Evolutionary conservation across 2,329 filamentous ascomycete species (phyloP).

Genomic region (Alternaria hordeiaustralica): DNA sequence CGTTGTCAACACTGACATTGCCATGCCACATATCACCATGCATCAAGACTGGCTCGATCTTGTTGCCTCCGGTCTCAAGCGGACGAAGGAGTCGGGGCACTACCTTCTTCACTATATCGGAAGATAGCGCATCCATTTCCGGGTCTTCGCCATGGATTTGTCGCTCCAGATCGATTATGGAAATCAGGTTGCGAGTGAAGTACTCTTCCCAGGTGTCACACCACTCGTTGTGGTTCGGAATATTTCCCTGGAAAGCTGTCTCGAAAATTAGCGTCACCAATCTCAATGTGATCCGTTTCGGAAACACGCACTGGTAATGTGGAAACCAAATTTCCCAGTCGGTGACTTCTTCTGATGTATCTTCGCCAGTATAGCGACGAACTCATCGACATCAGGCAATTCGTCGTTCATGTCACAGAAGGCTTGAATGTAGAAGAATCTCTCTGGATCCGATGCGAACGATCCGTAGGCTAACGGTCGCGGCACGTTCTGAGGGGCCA

Average conservation of each 20-base stretch:
- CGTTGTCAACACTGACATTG: neutral
- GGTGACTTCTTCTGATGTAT: too few species aligned
- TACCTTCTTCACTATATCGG: fast-evolving
- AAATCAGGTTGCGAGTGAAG: neutral
- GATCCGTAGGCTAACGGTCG: too few species aligned
- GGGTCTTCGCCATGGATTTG: neutral
- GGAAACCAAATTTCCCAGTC: neutral
- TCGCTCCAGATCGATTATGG: neutral
- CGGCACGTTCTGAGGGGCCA: too few species aligned
- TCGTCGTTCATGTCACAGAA: too few species aligned
- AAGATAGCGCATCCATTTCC: neutral
- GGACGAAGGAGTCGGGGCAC: neutral
- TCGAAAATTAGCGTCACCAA: too few species aligned
- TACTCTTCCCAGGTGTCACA: neutral
- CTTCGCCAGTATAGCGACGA: too few species aligned
- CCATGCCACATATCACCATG: neutral
- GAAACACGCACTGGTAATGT: neutral
- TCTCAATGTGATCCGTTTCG: too few species aligned
- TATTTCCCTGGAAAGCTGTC: neutral
- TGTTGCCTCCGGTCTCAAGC: neutral
- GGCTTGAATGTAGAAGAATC: too few species aligned
- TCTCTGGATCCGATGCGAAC: too few species aligned
- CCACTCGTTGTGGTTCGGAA: neutral
- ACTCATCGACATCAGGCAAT: too few species aligned
- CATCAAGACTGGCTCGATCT: neutral